Percentiles rank a stretch among this genome's conserved stretches.
These are phyloP conservation scores for Scheffersomyces ergatensis DNA, from an alignment of 805 yeast species.

Conservation along the genomic window DNA sequence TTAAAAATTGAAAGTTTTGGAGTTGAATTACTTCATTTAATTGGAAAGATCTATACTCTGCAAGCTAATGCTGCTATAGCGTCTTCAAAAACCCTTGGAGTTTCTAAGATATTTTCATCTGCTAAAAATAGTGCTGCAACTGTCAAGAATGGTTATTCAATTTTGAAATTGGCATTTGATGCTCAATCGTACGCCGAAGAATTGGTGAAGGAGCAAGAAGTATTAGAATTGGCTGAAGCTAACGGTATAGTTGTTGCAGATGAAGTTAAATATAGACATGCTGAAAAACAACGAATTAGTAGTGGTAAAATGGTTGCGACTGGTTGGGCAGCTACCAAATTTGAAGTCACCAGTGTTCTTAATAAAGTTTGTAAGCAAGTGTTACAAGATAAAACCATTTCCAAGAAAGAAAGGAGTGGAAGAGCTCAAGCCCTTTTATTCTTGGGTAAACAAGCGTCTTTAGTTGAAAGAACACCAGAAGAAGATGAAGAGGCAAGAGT, in stretches of 20 bases:
- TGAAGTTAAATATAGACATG: constrained; percentile 40
- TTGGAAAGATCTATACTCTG: constrained; percentile 74
- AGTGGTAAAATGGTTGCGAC: constrained; percentile 90
- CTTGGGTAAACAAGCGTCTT: constrained; percentile 68
- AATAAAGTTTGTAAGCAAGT: constrained; percentile 60
- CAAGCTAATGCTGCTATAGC: constrained; percentile 74
- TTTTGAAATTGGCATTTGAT: constrained; percentile 81
- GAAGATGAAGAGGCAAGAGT: constrained; percentile 91
- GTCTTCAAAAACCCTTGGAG: constrained; percentile 80
- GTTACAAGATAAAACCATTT: constrained; percentile 56
- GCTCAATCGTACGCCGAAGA: constrained; percentile 74
- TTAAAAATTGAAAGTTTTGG: constrained; percentile 96
- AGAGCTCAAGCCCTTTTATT: constrained; percentile 78
- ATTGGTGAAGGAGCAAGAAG: constrained; percentile 68
- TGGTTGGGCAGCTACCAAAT: constrained; percentile 92
- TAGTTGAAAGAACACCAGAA: constrained; percentile 71
- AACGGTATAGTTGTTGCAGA: constrained; percentile 28
- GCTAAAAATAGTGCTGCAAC: constrained; percentile 82
- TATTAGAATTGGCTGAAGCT: constrained; percentile 20
- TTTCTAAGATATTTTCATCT: constrained; percentile 77
- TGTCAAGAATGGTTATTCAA: constrained; percentile 79
- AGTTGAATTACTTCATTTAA: constrained; percentile 75
- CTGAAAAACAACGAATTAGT: constrained; percentile 75
- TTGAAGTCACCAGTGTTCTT: constrained; percentile 85
- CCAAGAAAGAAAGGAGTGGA: constrained; percentile 57